Evolutionary conservation across 208 protist species (phyloP).

Genomic region (Herpetomonas samuelpessoai): DNA sequence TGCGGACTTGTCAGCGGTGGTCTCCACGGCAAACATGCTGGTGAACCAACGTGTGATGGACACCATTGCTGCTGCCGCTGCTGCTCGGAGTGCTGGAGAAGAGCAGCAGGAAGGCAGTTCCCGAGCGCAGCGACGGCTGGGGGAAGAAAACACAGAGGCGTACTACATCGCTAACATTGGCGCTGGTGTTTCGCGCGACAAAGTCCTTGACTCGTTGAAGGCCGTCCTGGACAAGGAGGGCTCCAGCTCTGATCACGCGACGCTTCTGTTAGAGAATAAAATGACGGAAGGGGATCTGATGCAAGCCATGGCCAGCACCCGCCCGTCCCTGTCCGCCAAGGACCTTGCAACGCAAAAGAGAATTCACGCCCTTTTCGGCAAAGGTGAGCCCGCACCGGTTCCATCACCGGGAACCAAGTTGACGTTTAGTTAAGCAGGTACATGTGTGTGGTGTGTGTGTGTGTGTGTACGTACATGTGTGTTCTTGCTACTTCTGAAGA

Average conservation of each 20-base stretch:
- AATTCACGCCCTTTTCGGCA: slow-evolving; percentile 70
- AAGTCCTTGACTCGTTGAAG: slow-evolving; percentile 58
- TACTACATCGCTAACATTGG: slow-evolving; percentile 60
- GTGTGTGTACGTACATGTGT: too few relatives aligned
- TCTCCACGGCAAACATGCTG: slow-evolving; percentile 68
- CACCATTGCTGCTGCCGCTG: slow-evolving; percentile 20
- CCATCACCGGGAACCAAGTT: slow-evolving; percentile 43
- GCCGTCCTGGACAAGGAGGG: slow-evolving; percentile 12
- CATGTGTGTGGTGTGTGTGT: too few relatives aligned
- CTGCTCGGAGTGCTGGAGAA: not conserved
- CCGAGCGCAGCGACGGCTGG: slow-evolving; percentile 4
- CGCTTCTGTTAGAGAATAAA: slow-evolving; percentile 11
- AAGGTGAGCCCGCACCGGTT: slow-evolving; percentile 26
- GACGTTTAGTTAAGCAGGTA: slow-evolving; percentile 35
- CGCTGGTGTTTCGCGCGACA: slow-evolving; percentile 49
- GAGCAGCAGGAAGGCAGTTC: slow-evolving; percentile 1
- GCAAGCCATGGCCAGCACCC: slow-evolving; percentile 39
- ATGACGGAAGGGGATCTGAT: slow-evolving; percentile 58
- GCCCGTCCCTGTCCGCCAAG: slow-evolving; percentile 54
- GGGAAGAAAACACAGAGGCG: slow-evolving; percentile 12
- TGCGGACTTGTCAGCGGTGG: slow-evolving; percentile 73
- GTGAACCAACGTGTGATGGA: slow-evolving; percentile 79
- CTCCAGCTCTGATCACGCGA: not conserved
- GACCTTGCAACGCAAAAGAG: slow-evolving; percentile 66
- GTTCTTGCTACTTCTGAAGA: too few relatives aligned